phyloP scores from a whole-genome alignment of 768 basidiomycete genomes.

The Boletus barrowsii region DNA sequence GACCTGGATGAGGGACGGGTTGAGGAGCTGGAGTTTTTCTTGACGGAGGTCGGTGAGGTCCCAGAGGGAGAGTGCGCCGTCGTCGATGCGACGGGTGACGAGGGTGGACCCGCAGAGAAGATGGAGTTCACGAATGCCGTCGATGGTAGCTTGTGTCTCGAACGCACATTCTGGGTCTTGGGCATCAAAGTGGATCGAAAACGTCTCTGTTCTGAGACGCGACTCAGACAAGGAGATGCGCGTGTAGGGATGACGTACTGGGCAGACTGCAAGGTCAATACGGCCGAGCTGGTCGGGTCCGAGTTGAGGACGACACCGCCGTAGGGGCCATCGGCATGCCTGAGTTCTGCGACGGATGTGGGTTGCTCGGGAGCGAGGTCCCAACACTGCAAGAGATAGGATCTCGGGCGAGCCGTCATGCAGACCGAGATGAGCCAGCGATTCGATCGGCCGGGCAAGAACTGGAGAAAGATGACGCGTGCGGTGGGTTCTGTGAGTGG shows the following conservation, averaged over 20 bases:
- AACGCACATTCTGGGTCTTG: conserved; percentile 38
- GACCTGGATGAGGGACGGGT: conserved; percentile 33
- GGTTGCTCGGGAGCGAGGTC: conserved; percentile 38
- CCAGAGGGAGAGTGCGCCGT: conserved; percentile 35
- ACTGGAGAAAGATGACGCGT: conserved; percentile 44
- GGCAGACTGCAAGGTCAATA: conserved; percentile 43
- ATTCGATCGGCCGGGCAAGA: conserved; percentile 42
- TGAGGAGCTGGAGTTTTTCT: conserved; percentile 36
- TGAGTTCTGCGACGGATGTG: conserved; percentile 41
- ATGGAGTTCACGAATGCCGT: conserved; percentile 34
- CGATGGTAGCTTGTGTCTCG: conserved; percentile 29
- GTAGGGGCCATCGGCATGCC: conserved; percentile 32
- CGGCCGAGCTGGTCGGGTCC: conserved; percentile 29
- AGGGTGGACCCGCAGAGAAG: conserved; percentile 37
- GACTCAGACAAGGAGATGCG: neutral
- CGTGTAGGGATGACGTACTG: conserved; percentile 29
- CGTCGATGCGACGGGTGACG: conserved; percentile 34
- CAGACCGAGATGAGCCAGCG: conserved; percentile 49
- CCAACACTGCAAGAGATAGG: conserved; percentile 55
- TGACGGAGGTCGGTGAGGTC: conserved; percentile 30
- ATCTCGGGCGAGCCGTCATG: conserved; percentile 19
- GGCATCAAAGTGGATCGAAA: conserved; percentile 38
- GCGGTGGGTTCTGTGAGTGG: conserved; percentile 22
- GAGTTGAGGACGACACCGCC: conserved; percentile 49
- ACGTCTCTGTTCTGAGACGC: conserved; percentile 39